Conservation (phyloP, 306 rosid species). For the Datisca glomerata region DNA sequence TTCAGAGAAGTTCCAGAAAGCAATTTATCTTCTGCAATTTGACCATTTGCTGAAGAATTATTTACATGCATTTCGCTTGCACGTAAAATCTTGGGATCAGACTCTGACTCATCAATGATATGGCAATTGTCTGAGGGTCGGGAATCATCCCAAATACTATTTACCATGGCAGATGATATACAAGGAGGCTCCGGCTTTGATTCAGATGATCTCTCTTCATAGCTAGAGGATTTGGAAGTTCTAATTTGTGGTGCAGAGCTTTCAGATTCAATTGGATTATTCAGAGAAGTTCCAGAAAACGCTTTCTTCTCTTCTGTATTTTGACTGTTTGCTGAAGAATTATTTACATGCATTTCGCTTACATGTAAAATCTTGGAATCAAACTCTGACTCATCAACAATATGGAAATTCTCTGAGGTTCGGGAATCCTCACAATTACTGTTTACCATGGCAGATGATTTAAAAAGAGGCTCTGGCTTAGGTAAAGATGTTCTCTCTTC, state of each 20-base stretch:
- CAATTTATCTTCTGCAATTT: conserved; percentile 30
- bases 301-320: conserved; percentile 33
- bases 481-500: conserved; percentile 19
- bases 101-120: conserved; percentile 22
- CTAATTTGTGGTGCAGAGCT: too few species aligned
- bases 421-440: too few species aligned
- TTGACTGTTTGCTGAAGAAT: conserved; percentile 24
- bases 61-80: conserved; percentile 28
- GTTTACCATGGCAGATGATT: too few species aligned
- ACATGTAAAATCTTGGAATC: conserved; percentile 20
- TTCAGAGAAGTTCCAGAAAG: conserved; percentile 19
- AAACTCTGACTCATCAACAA: conserved; percentile 22
- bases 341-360: conserved; percentile 27
- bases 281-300: conserved; percentile 18
- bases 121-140: too few species aligned
- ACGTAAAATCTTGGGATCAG: conserved; percentile 21
- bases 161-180: too few species aligned
- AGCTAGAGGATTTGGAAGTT: conserved; percentile 20
- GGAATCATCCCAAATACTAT: too few species aligned
- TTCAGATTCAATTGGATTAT: conserved; percentile 29
- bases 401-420: too few species aligned
- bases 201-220: conserved; percentile 19
- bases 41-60: conserved; percentile 22
- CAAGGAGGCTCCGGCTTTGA: conserved; percentile 20
- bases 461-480: conserved; percentile 20